A percentile compares a stretch with the other conserved stretches of the same genome.
These are phyloP conservation scores for Apiospora marii DNA, from an alignment of 2,329 filamentous ascomycete species.

Conservation along the genomic window DNA sequence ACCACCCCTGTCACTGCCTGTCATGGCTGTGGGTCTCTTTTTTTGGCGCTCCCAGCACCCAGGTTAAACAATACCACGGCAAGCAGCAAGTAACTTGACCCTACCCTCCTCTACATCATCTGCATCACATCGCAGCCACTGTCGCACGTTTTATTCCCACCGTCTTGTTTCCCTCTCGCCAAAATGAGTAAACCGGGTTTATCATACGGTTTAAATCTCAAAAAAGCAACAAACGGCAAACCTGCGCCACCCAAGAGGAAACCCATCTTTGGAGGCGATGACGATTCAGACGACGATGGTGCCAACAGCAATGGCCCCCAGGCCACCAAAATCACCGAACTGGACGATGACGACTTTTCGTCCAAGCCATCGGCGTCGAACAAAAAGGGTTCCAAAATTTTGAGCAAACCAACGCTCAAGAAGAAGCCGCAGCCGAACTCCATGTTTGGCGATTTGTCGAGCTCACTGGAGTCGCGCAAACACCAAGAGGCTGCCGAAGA, in stretches of 20 bases:
- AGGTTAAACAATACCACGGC: not conserved
- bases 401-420: conserved; percentile 53
- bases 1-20: not conserved
- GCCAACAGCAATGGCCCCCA: conserved; percentile 44
- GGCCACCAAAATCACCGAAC: conserved; percentile 66
- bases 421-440: conserved; percentile 51
- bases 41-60: conserved; percentile 8
- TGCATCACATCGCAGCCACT: not conserved
- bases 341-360: conserved; percentile 57
- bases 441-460: conserved; percentile 72
- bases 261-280: conserved; percentile 48
- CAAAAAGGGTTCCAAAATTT: conserved; percentile 42
- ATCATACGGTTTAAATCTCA: conserved; percentile 66
- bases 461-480: conserved; percentile 67
- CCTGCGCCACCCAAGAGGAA: conserved; percentile 59
- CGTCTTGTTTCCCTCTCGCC: not conserved
- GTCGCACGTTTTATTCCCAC: not conserved
- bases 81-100: not conserved
- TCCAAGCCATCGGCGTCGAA: conserved; percentile 36
- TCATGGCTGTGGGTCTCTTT: not conserved
- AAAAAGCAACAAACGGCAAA: conserved; percentile 64
- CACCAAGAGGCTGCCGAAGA: conserved; percentile 71
- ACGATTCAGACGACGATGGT: conserved; percentile 61
- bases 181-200: conserved; percentile 47
- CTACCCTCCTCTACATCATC: not conserved